Conservation (phyloP, 345 rosid species). For the Cochlearia excelsa region DNA sequence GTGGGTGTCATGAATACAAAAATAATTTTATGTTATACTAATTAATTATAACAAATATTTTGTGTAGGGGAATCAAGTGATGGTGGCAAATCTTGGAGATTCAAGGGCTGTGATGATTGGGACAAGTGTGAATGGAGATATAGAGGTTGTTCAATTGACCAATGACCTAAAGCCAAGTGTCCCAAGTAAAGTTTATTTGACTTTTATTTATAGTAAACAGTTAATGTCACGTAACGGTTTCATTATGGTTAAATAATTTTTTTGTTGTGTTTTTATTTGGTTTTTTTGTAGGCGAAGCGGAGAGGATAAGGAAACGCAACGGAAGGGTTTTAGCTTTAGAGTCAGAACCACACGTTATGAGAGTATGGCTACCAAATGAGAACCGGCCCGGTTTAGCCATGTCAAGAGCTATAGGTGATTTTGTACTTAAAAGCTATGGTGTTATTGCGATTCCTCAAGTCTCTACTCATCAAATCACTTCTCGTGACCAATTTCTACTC, state of each 20-base stretch:
- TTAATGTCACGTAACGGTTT: neutral
- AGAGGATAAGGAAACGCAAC: conserved; percentile 61
- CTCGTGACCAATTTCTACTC: conserved; percentile 53
- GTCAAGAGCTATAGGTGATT: conserved; percentile 92
- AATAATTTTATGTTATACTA: no score
- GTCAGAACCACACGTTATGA: conserved; percentile 66
- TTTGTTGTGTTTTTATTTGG: neutral
- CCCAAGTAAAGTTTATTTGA: conserved; percentile 48
- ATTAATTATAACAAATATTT: neutral
- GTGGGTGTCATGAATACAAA: no score
- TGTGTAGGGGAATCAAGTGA: conserved; percentile 60
- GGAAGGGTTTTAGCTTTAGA: conserved; percentile 73
- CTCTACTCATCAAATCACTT: conserved; percentile 50
- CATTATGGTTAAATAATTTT: conserved; percentile 12
- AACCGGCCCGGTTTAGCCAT: conserved; percentile 90
- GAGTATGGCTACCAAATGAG: conserved; percentile 85
- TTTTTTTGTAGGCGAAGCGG: conserved; percentile 62
- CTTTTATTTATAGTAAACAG: no score
- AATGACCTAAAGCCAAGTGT: conserved; percentile 76
- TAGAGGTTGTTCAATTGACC: conserved; percentile 57
- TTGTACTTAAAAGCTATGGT: conserved; percentile 64
- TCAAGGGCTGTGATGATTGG: conserved; percentile 79
- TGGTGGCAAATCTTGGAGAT: conserved; percentile 86
- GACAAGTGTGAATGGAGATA: conserved; percentile 41
- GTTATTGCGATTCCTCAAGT: conserved; percentile 68